phyloP scores from a whole-genome alignment of 164 flowering plant species.

The Tinospora cordifolia region DNA sequence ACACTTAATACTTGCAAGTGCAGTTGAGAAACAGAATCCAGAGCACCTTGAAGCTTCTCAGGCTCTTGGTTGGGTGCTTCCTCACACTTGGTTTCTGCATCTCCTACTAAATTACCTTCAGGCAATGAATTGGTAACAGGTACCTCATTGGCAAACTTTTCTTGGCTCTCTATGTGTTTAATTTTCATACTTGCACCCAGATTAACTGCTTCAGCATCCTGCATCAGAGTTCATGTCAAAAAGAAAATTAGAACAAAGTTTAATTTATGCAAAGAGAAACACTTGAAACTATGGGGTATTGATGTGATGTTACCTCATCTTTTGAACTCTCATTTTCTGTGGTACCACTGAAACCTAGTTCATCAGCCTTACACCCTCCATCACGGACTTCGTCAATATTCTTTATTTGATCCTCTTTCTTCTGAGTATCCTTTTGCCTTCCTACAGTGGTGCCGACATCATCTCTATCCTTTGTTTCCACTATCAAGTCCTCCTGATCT shows the following conservation, averaged over 20 bases:
- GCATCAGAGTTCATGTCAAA: slow-evolving; percentile 2
- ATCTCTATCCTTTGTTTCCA: slow-evolving; percentile 8
- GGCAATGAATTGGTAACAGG: neutral
- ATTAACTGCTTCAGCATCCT: slow-evolving; percentile 14
- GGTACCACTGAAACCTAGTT: neutral
- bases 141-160: neutral
- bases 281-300: too few species aligned
- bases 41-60: slow-evolving; percentile 6
- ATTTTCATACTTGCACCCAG: slow-evolving; percentile 9
- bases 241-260: neutral
- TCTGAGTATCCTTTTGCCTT: slow-evolving; percentile 6
- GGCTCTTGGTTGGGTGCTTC: slow-evolving; percentile 7
- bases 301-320: slow-evolving; percentile 14
- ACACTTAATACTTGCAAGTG: slow-evolving; percentile 10
- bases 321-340: neutral
- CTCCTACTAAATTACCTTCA: slow-evolving; percentile 11
- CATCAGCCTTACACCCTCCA: neutral
- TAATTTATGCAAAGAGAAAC: neutral
- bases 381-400: slow-evolving; percentile 5
- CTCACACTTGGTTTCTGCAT: slow-evolving; percentile 8
- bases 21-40: slow-evolving; percentile 17
- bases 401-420: neutral
- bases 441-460: slow-evolving; percentile 4
- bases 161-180: slow-evolving; percentile 9
- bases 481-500: slow-evolving; percentile 4